These are phyloP conservation scores for Ustilago sp. DNA, from an alignment of 1,284 basidiomycete genomes.

Conservation along the genomic window DNA sequence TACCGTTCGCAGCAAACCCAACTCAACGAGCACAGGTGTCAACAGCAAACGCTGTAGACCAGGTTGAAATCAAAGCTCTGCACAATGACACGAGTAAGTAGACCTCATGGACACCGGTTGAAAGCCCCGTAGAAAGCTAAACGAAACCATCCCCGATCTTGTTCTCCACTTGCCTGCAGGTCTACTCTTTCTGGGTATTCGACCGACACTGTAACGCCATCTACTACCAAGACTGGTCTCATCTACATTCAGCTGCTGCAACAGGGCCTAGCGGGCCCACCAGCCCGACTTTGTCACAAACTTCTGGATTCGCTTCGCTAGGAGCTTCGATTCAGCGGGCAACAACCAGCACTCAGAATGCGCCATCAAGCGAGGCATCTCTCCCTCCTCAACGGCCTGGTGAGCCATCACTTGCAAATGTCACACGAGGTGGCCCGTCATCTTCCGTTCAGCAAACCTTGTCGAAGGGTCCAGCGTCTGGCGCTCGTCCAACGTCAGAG, in stretches of 20 bases:
- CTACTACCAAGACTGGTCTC: constrained; percentile 68
- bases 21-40: not conserved
- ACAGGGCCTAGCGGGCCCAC: constrained; percentile 15
- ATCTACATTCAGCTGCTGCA: constrained; percentile 40
- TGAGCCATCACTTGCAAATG: constrained; percentile 41
- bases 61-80: not conserved
- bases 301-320: constrained; percentile 51
- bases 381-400: constrained; percentile 30
- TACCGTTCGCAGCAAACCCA: not conserved
- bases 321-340: constrained; percentile 59
- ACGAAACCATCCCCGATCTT: not conserved
- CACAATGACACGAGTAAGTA: constrained; percentile 31
- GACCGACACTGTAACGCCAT: constrained; percentile 66
- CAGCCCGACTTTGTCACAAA: constrained; percentile 37
- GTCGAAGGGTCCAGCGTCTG: not conserved
- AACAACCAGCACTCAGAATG: constrained; percentile 22
- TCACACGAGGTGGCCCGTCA: constrained; percentile 24
- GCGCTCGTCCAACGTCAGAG: constrained; percentile 3
- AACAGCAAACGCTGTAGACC: not conserved
- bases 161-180: constrained; percentile 25
- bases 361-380: constrained; percentile 12
- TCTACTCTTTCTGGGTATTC: constrained; percentile 68
- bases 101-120: not conserved
- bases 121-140: not conserved
- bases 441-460: constrained; percentile 2